Percentiles rank a stretch among this genome's conserved stretches.
phyloP scores from a whole-genome alignment of 495 filamentous ascomycete genomes.

The Parathielavia appendiculata region DNA sequence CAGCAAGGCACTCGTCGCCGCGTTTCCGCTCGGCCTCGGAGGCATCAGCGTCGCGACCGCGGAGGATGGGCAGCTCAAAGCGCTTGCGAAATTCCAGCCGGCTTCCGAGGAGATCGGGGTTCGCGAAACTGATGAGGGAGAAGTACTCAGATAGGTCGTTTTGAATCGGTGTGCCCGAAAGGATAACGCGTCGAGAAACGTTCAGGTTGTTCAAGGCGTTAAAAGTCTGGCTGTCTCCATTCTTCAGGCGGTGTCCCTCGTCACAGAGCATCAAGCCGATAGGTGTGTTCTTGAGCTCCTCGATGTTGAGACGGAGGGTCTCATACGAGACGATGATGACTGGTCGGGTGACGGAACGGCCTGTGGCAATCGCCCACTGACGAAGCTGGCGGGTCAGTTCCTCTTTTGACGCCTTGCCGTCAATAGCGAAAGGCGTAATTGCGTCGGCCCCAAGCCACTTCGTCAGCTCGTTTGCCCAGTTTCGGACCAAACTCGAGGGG shows the following conservation, averaged over 20 bases:
- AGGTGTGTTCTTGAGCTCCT: constrained; percentile 76
- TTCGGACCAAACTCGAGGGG: constrained; percentile 90
- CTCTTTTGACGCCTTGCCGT: constrained; percentile 93
- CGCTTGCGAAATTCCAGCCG: constrained; percentile 90
- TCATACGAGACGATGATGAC: constrained; percentile 99
- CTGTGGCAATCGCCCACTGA: constrained; percentile 89
- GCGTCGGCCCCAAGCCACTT: constrained; percentile 96
- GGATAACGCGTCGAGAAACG: constrained; percentile 84
- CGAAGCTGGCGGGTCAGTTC: constrained; percentile 83
- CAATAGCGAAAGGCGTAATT: constrained; percentile 89
- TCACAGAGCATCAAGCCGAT: constrained; percentile 97
- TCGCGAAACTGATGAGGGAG: constrained; percentile 91
- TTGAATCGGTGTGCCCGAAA: constrained; percentile 96
- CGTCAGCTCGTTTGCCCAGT: constrained; percentile 93
- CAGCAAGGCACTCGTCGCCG: constrained; percentile 76
- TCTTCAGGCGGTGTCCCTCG: constrained; percentile 97
- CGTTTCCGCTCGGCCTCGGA: constrained; percentile 75
- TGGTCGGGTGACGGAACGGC: constrained; percentile 83
- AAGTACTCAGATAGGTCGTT: constrained; percentile 99
- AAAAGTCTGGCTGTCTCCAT: constrained; percentile 93
- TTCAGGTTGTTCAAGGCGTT: constrained; percentile 83
- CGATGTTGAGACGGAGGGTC: constrained; percentile 83
- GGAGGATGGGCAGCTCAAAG: constrained; percentile 88
- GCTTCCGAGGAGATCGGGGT: constrained; percentile 85
- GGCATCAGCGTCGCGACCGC: constrained; percentile 85